phyloP scores from a whole-genome alignment of 495 filamentous ascomycete species.

The Parmelia sp. region DNA sequence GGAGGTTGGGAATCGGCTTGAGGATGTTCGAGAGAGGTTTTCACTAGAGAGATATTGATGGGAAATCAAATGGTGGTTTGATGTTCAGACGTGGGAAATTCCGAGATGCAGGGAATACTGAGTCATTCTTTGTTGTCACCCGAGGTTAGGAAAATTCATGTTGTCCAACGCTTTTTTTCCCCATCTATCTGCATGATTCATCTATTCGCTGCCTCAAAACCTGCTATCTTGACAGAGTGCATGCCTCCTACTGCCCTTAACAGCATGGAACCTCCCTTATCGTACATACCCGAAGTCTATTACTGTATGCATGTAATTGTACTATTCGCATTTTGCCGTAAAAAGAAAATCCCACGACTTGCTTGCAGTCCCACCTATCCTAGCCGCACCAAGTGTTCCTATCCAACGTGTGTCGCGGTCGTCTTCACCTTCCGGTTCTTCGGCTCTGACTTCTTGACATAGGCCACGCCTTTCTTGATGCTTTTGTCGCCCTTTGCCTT shows the following conservation, averaged over 20 bases:
- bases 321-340: background rate
- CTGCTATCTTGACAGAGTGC: background rate
- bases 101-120: background rate
- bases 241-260: background rate
- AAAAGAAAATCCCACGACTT: background rate
- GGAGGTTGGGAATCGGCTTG: background rate
- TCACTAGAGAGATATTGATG: background rate
- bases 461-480: background rate
- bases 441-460: background rate
- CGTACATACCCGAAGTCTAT: background rate
- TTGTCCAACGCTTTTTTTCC: background rate
- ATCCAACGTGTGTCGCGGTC: background rate
- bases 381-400: background rate
- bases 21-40: background rate
- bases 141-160: background rate
- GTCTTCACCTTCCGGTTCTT: background rate
- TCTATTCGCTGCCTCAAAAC: background rate
- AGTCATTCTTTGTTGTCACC: too few species aligned
- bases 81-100: background rate
- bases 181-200: background rate
- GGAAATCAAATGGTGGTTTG: background rate
- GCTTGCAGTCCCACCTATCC: background rate
- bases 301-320: background rate
- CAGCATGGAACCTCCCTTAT: background rate
- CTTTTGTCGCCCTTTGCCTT: background rate